phyloP scores from a whole-genome alignment of 2,329 filamentous ascomycete species.

The Phaeomoniella chlamydospora region DNA sequence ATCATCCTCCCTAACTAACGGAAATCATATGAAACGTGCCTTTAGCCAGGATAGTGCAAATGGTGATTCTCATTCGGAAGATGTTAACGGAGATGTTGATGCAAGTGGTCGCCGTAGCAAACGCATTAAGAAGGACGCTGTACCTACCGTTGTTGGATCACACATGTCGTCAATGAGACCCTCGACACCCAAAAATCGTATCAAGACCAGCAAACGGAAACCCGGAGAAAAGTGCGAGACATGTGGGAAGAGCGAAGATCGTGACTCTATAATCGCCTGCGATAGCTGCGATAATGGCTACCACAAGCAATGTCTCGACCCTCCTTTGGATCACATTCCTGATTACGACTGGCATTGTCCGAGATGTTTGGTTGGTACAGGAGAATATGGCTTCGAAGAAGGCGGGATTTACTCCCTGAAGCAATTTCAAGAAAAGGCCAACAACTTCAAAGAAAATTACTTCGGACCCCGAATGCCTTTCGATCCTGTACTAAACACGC shows the following conservation, averaged over 20 bases:
- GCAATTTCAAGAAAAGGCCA: conserved; percentile 91
- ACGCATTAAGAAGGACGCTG: conserved; percentile 63
- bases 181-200: conserved; percentile 44
- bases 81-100: conserved; percentile 37
- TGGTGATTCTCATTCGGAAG: conserved; percentile 21
- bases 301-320: conserved; percentile 80
- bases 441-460: conserved; percentile 86
- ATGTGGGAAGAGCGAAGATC: conserved; percentile 67
- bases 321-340: conserved; percentile 60
- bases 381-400: conserved; percentile 95
- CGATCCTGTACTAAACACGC: conserved; percentile 68
- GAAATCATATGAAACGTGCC: conserved; percentile 61
- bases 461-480: conserved; percentile 84
- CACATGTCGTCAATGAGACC: conserved; percentile 93
- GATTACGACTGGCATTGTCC: conserved; percentile 93
- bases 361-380: conserved; percentile 85
- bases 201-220: conserved; percentile 41
- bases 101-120: conserved; percentile 72
- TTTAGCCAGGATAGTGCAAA: conserved; percentile 43
- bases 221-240: conserved; percentile 65
- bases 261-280: conserved; percentile 58
- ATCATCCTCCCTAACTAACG: conserved; percentile 38
- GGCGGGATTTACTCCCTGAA: conserved; percentile 88
- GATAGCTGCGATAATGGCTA: conserved; percentile 86
- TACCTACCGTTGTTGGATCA: conserved; percentile 81